Conservation (phyloP, 1,284 basidiomycete species). For the Cutaneotrichosporon sp. region DNA sequence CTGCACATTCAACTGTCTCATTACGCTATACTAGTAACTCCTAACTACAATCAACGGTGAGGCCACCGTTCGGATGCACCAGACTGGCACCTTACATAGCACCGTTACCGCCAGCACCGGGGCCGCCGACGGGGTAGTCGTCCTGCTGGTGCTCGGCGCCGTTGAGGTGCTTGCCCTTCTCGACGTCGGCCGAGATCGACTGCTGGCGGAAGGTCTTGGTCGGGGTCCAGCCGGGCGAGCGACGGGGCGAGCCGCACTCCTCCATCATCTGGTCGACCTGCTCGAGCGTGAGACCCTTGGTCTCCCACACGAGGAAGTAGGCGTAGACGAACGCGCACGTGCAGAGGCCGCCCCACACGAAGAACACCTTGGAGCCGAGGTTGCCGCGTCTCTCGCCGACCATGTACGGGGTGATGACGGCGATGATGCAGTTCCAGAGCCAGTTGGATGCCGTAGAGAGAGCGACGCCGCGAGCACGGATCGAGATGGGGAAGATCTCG, state of each 20-base stretch:
- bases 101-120: neutral
- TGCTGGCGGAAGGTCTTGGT: constrained; percentile 40
- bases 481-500: constrained; percentile 77
- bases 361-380: constrained; percentile 81
- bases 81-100: neutral
- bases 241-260: constrained; percentile 42
- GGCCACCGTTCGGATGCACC: neutral
- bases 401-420: constrained; percentile 72
- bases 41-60: neutral
- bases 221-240: constrained; percentile 47
- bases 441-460: constrained; percentile 77
- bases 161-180: constrained; percentile 5
- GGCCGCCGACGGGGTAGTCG: neutral
- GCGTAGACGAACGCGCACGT: constrained; percentile 69
- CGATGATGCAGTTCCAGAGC: constrained; percentile 65
- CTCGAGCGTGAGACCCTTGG: constrained; percentile 50
- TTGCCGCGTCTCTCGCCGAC: constrained; percentile 59
- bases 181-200: neutral
- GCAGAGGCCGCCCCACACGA: constrained; percentile 74
- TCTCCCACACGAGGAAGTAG: constrained; percentile 66
- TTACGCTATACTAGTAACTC: neutral
- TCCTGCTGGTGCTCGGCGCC: neutral
- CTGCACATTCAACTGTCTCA: neutral
- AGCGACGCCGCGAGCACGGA: constrained; percentile 79
- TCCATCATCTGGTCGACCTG: constrained; percentile 53